phyloP scores from a whole-genome alignment of 2,329 filamentous ascomycete genomes.

The Microcera coccophila region DNA sequence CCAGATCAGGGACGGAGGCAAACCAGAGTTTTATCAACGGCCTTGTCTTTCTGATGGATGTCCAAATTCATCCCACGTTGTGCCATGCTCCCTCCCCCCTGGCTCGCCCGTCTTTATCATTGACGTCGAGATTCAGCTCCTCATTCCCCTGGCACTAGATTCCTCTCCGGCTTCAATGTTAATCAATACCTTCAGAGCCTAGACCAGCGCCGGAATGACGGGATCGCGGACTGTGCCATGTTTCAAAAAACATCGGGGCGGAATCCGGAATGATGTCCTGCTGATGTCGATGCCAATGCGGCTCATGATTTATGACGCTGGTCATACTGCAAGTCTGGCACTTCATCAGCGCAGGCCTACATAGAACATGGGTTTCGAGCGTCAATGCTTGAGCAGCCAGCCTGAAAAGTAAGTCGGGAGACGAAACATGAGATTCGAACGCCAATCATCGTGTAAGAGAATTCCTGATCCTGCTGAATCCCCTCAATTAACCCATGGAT shows the following conservation, averaged over 20 bases:
- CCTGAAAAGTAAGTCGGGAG: slow-evolving; percentile 10
- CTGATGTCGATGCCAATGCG: not conserved
- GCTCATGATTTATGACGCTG: not conserved
- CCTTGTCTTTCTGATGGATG: not conserved
- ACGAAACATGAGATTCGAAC: slow-evolving; percentile 8
- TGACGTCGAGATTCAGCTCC: not conserved
- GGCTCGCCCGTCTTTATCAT: not conserved
- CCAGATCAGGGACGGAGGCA: no score
- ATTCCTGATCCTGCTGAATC: not conserved
- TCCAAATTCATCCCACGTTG: not conserved
- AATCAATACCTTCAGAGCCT: no score
- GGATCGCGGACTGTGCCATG: not conserved
- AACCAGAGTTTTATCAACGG: no score
- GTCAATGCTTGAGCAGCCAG: no score
- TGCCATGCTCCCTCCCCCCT: not conserved
- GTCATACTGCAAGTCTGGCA: not conserved
- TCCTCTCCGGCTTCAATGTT: no score
- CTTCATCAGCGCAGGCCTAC: no score
- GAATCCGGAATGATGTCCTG: not conserved
- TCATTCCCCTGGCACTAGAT: not conserved
- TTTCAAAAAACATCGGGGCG: not conserved
- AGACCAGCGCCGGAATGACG: not conserved
- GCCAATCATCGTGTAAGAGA: not conserved
- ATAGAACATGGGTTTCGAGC: no score
- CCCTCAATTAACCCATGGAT: no score